Conservation (phyloP, 768 basidiomycete genomes). For the Pleurotus djamor region DNA sequence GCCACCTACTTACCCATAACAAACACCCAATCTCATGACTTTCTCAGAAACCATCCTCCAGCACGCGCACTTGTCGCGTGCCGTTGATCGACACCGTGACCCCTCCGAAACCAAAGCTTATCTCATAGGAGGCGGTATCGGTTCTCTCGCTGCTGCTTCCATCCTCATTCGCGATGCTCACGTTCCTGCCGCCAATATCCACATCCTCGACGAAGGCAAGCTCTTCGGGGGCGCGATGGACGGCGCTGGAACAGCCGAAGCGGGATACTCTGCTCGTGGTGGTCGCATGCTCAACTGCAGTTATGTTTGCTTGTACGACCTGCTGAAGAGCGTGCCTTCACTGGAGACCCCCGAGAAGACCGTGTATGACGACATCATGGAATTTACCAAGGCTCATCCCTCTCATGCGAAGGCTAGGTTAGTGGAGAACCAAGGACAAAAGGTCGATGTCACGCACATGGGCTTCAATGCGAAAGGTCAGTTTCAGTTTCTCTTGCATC, state of each 20-base stretch:
- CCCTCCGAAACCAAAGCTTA: not conserved
- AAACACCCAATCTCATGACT: not conserved
- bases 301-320: conserved; percentile 2
- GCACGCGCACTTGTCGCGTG: conserved; percentile 3
- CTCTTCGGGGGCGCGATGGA: not conserved
- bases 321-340: conserved; percentile 2
- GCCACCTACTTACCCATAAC: too few species aligned
- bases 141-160: conserved; percentile 1
- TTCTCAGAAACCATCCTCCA: not conserved
- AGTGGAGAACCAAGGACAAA: not conserved
- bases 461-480: not conserved
- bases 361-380: conserved; percentile 3
- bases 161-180: conserved; percentile 4
- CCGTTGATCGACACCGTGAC: not conserved
- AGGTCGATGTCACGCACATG: conserved; percentile 4
- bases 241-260: not conserved
- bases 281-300: conserved; percentile 4
- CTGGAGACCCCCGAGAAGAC: conserved; percentile 3
- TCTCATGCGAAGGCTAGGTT: conserved; percentile 1
- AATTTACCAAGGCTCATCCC: conserved; percentile 3
- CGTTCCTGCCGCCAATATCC: not conserved
- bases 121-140: not conserved
- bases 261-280: not conserved
- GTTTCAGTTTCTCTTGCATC: not conserved
- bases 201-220: conserved; percentile 4